Base-by-base conservation (phyloP, 1,139 yeast genomes). In the Taiozyma sp. region DNA sequence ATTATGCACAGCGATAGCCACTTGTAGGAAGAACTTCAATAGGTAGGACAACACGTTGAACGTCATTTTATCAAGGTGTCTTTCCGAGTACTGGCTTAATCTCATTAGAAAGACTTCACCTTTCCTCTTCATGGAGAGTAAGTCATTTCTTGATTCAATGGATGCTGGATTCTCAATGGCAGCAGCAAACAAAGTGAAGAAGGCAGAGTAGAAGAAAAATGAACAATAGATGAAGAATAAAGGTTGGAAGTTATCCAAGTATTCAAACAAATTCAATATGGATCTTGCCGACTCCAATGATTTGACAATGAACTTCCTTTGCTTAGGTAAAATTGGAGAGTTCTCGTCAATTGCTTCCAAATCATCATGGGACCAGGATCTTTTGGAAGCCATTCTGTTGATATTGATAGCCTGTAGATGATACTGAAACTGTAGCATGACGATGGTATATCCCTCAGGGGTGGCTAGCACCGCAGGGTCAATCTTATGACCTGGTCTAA, bases 371-470 rank as follows among this genome's bases (percentile, higher is more conserved):
- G 56, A 37, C 64, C 64, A 61, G 2, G 61, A 54, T 43, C 57
- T 53, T 14, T 55, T 55, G 28, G 59, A 61, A 2, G 64, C 62
- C 60, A 60, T 58, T 53, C 63, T 54, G 47, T 60, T 60, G 42
- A 58, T 52, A 13, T 56, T 49, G 58, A 61, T 54, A 6, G 49
- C 44, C 9, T 51, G 49, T 7, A 56, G 47, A 41, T 55, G 50
- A 41, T 54, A 59, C 21, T 55, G 55, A 24, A 58, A 48, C 28
- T 60, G 62, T 11, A 56, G 21, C 21, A 53, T 34, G 4, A 50
- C 47, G 21, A 53, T 40, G 22, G 51, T 56, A 10, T 52, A 45
- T n/a, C 46, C 13, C n/a, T 50, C 46, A 49, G 19, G 19, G 35
- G 49, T 40, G 19, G 47, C 37, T 2, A 41, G 11, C 19, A 28